Evolutionary conservation across 148 eudicot genomes (phyloP).

Genomic region (Rhododendron mucronatum): DNA sequence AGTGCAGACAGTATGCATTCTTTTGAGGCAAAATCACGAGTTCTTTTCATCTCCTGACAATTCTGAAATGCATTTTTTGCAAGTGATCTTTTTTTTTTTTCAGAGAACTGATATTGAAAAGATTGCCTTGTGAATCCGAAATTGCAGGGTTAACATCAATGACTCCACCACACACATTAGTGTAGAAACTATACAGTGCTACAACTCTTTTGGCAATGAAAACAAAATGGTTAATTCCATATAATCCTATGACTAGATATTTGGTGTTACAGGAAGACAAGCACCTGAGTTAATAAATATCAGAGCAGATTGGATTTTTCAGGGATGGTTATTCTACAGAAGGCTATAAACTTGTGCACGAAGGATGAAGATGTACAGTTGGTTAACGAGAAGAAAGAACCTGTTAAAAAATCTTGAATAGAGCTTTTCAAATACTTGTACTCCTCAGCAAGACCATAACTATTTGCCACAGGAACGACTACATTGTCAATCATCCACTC

Average conservation of each 20-base stretch:
- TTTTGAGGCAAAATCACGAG: neutral
- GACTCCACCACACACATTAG: too few relatives aligned
- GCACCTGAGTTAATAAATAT: neutral
- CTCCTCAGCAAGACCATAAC: constrained; percentile 68
- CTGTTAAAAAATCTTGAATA: constrained; percentile 69
- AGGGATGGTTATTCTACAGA: neutral
- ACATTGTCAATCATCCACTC: constrained; percentile 82
- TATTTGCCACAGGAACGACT: constrained; percentile 73
- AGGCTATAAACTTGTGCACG: neutral
- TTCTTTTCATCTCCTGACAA: neutral
- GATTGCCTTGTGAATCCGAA: neutral
- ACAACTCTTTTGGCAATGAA: neutral
- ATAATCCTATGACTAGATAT: too few relatives aligned
- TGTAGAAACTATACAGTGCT: neutral
- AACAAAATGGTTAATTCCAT: neutral
- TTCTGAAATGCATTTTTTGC: neutral
- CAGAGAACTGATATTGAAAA: neutral
- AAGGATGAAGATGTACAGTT: neutral
- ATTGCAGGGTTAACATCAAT: neutral
- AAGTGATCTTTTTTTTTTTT: neutral
- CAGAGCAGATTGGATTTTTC: neutral
- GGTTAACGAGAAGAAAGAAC: constrained; percentile 26
- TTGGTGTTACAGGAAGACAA: neutral
- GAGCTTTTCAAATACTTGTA: constrained; percentile 81
- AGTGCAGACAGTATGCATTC: neutral